Base-by-base conservation (phyloP, 179 eudicot species). In the Silene vulgaris region DNA sequence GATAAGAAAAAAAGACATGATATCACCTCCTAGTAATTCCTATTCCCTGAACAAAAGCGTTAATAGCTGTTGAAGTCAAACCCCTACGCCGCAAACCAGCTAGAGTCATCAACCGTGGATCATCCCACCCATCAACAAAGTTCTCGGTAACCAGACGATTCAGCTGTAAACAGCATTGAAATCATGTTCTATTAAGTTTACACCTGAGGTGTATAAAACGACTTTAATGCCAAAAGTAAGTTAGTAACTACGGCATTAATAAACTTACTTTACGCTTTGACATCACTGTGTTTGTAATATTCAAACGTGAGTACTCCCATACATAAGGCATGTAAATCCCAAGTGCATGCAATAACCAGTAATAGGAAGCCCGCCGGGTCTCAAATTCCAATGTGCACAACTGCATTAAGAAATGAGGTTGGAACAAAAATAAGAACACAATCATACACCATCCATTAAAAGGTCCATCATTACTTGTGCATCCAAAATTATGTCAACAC, bases 81-180 rank as follows among this genome's bases (percentile, higher is more conserved):
- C 99, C 99, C 81, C 99, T 89, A 45, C 97, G 99, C 35, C 97
- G 82, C 82, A 95, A 82, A 65, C 99, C 99, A 81, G 97, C 86
- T 30, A 95, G 90, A 11, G 99, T 95, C 9, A 92, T 90, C 78
- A 94, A 76, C 52, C 96, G 91, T 59, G 98, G 98, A 83, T 92
- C 97, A 82, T 94, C 97, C 98, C 98, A 94, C 67, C 98, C 96
- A 87, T 94, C 98, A 71, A 94, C 93, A 87, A 87, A 90, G n/a
- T 88, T 87, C 71, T 92, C 89, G 29, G 92, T 90, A 65, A 94
- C 98, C 70, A 92, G 96, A 48, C 91, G 86, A 75, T 92, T 92
- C 61, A 94, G 88, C 98, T 92, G 89, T 73, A 78, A 77, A 80
- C 29, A 65, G 74, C 13, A 77, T 29, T 60, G 35, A 11, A 43